A percentile compares a stretch with the other conserved stretches of the same genome.
phyloP scores from a whole-genome alignment of 2,329 filamentous ascomycete species.

The Hysterium pulicare region DNA sequence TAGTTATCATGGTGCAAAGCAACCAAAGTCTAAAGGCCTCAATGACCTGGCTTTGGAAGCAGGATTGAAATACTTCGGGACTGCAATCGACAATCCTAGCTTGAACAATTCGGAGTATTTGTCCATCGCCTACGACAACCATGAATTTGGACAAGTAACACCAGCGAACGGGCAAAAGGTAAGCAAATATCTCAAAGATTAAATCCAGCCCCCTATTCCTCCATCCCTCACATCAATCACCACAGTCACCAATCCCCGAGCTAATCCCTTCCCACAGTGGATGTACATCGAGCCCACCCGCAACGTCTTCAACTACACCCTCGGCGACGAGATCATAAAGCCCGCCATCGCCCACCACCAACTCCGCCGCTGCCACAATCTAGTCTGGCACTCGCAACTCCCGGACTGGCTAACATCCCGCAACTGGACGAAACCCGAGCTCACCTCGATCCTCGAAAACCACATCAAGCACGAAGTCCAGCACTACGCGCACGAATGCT shows the following conservation, averaged over 20 bases:
- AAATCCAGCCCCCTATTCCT: too few relatives aligned
- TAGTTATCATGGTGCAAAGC: too few relatives aligned
- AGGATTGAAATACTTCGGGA: slow-evolving; percentile 55
- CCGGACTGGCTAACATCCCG: slow-evolving; percentile 51
- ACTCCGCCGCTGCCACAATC: slow-evolving; percentile 61
- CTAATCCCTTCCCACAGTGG: slow-evolving; percentile 47
- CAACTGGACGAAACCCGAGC: slow-evolving; percentile 57
- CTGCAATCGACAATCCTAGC: slow-evolving; percentile 55
- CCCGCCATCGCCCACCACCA: slow-evolving; percentile 41
- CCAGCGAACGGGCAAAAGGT: slow-evolving; percentile 61
- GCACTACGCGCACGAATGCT: slow-evolving; percentile 59
- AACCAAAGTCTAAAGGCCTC: too few relatives aligned
- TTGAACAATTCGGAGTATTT: slow-evolving; percentile 53
- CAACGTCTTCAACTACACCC: slow-evolving; percentile 56
- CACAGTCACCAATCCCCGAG: slow-evolving; percentile 1
- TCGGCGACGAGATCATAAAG: slow-evolving; percentile 50
- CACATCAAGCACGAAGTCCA: slow-evolving; percentile 59
- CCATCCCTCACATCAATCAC: too few relatives aligned
- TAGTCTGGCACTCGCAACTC: slow-evolving; percentile 54
- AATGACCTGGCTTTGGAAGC: slow-evolving; percentile 54
- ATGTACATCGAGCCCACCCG: slow-evolving; percentile 57
- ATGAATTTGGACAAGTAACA: slow-evolving; percentile 63
- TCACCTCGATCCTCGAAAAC: slow-evolving; percentile 55
- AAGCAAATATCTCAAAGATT: slow-evolving; percentile 3
- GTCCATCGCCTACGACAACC: slow-evolving; percentile 51